These are phyloP conservation scores for Trametopsis cervina DNA, from an alignment of 768 basidiomycete genomes.

Conservation along the genomic window DNA sequence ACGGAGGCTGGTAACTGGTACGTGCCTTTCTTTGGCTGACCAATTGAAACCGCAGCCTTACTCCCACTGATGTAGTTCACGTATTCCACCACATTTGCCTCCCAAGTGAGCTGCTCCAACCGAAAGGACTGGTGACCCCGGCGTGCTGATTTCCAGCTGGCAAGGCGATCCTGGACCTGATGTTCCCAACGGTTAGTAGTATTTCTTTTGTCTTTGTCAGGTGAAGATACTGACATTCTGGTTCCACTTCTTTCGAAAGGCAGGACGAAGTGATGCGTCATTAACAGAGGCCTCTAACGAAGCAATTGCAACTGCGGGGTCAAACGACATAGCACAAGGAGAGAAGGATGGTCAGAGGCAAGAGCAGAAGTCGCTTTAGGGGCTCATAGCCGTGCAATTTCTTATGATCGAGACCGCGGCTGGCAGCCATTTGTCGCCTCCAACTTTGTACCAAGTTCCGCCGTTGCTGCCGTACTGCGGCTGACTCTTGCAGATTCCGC, in stretches of 20 bases:
- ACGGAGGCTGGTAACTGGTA: constrained; percentile 12
- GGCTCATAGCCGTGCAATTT: too few relatives aligned
- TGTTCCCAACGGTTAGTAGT: too few relatives aligned
- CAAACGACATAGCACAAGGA: neutral
- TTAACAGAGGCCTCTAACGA: neutral
- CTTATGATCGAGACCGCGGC: too few relatives aligned
- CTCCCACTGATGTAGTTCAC: constrained; percentile 13
- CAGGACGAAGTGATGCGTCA: neutral
- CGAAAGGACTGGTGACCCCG: constrained; percentile 2
- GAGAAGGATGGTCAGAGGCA: too few relatives aligned
- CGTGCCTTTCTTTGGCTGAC: constrained; percentile 17
- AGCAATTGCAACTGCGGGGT: neutral
- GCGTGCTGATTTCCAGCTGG: neutral
- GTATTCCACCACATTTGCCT: constrained; percentile 19
- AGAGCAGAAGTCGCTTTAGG: too few relatives aligned
- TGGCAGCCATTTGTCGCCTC: too few relatives aligned
- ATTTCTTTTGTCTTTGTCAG: too few relatives aligned
- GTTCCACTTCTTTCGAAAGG: neutral
- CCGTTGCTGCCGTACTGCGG: too few relatives aligned
- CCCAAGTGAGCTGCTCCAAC: constrained; percentile 17
- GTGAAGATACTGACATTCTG: neutral
- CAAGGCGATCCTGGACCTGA: neutral
- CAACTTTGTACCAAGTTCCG: too few relatives aligned
- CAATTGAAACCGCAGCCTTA: constrained; percentile 5
- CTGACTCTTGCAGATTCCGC: too few relatives aligned